phyloP scores from a whole-genome alignment of 805 yeast species.

The Ogataea methanolica region DNA sequence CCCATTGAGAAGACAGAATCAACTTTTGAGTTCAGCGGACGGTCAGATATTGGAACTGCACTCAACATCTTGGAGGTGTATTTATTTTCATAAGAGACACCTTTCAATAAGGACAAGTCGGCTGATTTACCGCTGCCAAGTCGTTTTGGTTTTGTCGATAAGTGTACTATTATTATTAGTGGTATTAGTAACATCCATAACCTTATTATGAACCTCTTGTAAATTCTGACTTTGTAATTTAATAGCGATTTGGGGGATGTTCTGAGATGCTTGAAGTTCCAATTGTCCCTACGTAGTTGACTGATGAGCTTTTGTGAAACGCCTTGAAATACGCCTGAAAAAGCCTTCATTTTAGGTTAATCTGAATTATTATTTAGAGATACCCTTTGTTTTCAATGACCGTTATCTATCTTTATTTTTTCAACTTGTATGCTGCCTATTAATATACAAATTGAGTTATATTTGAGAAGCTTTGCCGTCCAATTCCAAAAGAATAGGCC shows the following conservation, averaged over 20 bases:
- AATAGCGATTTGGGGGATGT: conserved; percentile 3
- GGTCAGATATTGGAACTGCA: conserved; percentile 22
- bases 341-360: too few relatives aligned
- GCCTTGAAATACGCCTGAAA: too few relatives aligned
- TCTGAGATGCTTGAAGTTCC: background rate
- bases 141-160: background rate
- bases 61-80: conserved; percentile 10
- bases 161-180: background rate
- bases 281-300: background rate
- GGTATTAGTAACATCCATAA: conserved; percentile 13
- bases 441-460: too few relatives aligned
- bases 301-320: too few relatives aligned
- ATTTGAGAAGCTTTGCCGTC: too few relatives aligned
- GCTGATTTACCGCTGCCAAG: conserved; percentile 1
- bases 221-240: conserved; percentile 11
- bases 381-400: too few relatives aligned
- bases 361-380: too few relatives aligned
- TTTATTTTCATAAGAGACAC: conserved; percentile 15
- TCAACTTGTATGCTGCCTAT: too few relatives aligned
- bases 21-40: conserved; percentile 19
- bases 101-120: conserved; percentile 1
- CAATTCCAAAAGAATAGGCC: too few relatives aligned
- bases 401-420: too few relatives aligned
- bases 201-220: conserved; percentile 9
- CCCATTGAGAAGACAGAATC: conserved; percentile 32